Evolutionary conservation across 257 asterid genomes (phyloP).

Genomic region (Mentha longifolia): DNA sequence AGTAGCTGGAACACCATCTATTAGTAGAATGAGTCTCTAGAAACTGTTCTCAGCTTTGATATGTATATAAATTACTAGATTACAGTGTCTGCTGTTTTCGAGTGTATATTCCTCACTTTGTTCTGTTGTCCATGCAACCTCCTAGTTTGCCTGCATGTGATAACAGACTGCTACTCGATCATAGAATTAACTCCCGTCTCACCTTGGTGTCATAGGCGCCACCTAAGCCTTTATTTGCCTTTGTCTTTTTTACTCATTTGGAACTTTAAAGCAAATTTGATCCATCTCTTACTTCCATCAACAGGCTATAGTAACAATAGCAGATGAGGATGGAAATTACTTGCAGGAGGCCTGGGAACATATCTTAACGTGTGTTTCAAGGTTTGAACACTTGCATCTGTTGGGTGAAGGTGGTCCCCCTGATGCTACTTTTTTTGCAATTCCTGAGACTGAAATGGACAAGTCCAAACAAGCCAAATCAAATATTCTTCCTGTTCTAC

Average conservation of each 20-base stretch:
- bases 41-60: constrained; percentile 17
- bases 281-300: constrained; percentile 34
- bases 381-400: constrained; percentile 97
- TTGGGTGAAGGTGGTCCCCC: constrained; percentile 99
- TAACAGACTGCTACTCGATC: neutral
- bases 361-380: constrained; percentile 91
- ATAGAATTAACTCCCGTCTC: neutral
- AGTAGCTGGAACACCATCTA: neutral
- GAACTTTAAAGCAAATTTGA: constrained; percentile 24
- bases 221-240: neutral
- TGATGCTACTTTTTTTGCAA: constrained; percentile 95
- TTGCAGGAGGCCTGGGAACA: constrained; percentile 99
- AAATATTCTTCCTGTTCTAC: constrained; percentile 83
- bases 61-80: neutral
- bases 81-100: neutral
- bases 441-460: constrained; percentile 81
- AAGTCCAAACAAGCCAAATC: constrained; percentile 80
- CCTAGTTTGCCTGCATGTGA: neutral
- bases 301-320: constrained; percentile 85
- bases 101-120: constrained; percentile 20
- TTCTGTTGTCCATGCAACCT: neutral
- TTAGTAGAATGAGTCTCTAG: neutral
- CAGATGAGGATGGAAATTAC: constrained; percentile 96
- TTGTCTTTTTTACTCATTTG: neutral
- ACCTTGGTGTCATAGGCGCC: neutral